Evolutionary conservation across 257 asterid species (phyloP), one percentile per base, ranked within the genome.

Genomic region (Dorcoceras hygrometricum): DNA sequence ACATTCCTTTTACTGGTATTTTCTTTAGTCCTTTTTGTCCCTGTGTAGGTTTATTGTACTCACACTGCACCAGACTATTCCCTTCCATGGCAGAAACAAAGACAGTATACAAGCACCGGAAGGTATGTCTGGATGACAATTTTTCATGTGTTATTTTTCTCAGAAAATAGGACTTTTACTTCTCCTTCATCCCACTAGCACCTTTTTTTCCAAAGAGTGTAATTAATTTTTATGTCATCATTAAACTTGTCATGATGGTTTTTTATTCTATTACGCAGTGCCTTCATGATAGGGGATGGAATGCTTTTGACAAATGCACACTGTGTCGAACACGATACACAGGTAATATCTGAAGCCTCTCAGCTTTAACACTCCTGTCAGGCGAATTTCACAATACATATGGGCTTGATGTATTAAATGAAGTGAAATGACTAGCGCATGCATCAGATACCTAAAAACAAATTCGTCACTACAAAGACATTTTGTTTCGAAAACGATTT

Each of bases 61-160:
- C 98, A 92, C 68, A 89, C 98, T 50, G 96, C 85, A 51, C 96
- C 98, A 4, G 96, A 92, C 71, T 87, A 92, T 78, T 92, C 98
- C 75, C 98, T 92, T 73, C 98, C 98, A 27, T 87, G 98, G 97
- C 98, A 87, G 83, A 89, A 89, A 77, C 98, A 89, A 73, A 82
- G 95, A 72, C 96, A 89, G 66, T 87, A 71, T 62, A 88, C 96
- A 56, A 89, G 98, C 77, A 92, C 98, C 29, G 97, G 98, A 77
- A 92, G 97, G 98, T 80, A 89, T 77, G 92, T 68, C 34, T 16
- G 67, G 46, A 19, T 64, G 71, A 68, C 74, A 57, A 24, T 57
- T 36, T 67, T 32, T 23, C 23, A 27, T 16, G 14, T 58, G n/a
- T 72, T 29, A 19, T 48, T 61, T 60, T 28, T 31, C 34, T 20